A percentile compares a stretch with the other conserved stretches of the same genome.
These are phyloP conservation scores for Areca catechu DNA, from an alignment of 176 grass and related monocot species.

Conservation along the genomic window DNA sequence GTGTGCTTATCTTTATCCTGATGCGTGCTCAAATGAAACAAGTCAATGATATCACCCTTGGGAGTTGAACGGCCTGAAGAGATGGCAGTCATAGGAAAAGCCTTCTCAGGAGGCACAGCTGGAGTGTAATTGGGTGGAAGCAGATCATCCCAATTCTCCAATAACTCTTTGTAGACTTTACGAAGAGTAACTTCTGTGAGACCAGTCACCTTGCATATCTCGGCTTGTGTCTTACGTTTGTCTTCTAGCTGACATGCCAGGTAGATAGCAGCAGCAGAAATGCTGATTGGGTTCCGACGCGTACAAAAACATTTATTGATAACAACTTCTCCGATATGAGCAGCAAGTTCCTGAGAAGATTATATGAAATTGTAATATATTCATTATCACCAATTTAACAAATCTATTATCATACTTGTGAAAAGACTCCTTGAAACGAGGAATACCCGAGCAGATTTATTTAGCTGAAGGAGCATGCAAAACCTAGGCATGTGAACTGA, in stretches of 20 bases:
- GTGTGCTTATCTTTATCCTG: constrained; percentile 52
- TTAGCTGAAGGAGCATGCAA: constrained; percentile 89
- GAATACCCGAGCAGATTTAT: constrained; percentile 96
- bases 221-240: constrained; percentile 93
- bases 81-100: constrained; percentile 76
- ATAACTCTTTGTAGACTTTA: constrained; percentile 96
- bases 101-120: constrained; percentile 80
- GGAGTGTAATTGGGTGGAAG: constrained; percentile 82
- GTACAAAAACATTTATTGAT: constrained; percentile 98
- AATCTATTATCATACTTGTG: background rate
- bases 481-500: constrained; percentile 98
- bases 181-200: constrained; percentile 95
- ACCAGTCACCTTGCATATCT: constrained; percentile 94
- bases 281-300: constrained; percentile 87
- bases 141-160: constrained; percentile 97
- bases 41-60: constrained; percentile 35
- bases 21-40: constrained; percentile 18
- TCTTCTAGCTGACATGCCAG: constrained; percentile 95
- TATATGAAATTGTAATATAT: constrained; percentile 5
- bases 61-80: constrained; percentile 50
- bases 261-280: constrained; percentile 97
- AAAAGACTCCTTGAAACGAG: constrained; percentile 2
- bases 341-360: constrained; percentile 70
- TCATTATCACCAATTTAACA: background rate
- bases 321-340: constrained; percentile 90